Conservation (phyloP, 2,329 filamentous ascomycete species). For the Ophiostoma perfectum region DNA sequence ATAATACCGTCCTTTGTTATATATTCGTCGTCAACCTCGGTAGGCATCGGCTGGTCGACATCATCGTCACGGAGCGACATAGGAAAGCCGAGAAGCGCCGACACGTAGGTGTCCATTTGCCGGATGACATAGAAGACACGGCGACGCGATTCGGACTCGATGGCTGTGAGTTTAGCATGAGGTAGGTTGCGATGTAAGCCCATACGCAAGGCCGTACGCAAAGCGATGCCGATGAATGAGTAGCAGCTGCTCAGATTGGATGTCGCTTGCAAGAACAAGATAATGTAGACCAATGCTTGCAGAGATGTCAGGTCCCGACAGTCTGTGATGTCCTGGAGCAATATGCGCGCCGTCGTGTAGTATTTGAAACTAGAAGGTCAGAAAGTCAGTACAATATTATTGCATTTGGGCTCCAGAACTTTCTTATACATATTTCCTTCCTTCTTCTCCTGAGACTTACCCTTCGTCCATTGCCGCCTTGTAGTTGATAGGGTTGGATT, state of each 20-base stretch:
- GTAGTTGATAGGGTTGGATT: slow-evolving; percentile 44
- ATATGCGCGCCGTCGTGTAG: slow-evolving; percentile 60
- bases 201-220: slow-evolving; percentile 69
- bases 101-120: slow-evolving; percentile 67
- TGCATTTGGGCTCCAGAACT: too few species aligned
- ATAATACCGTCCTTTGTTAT: slow-evolving; percentile 56
- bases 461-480: slow-evolving; percentile 51
- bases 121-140: slow-evolving; percentile 63
- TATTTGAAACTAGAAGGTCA: slow-evolving; percentile 60
- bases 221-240: slow-evolving; percentile 70
- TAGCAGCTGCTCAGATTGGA: slow-evolving; percentile 76
- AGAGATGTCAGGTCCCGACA: slow-evolving; percentile 70
- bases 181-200: slow-evolving; percentile 70
- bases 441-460: slow-evolving; percentile 35
- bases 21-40: slow-evolving; percentile 62
- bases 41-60: slow-evolving; percentile 60
- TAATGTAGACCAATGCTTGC: slow-evolving; percentile 73
- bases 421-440: too few species aligned
- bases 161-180: slow-evolving; percentile 55
- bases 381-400: background rate
- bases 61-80: slow-evolving; percentile 59
- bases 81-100: slow-evolving; percentile 61
- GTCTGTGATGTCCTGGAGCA: slow-evolving; percentile 61
- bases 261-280: slow-evolving; percentile 73
- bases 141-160: slow-evolving; percentile 59